These are phyloP conservation scores for Colletotrichum brevisporum DNA, from an alignment of 2,329 filamentous ascomycete species.

Conservation along the genomic window DNA sequence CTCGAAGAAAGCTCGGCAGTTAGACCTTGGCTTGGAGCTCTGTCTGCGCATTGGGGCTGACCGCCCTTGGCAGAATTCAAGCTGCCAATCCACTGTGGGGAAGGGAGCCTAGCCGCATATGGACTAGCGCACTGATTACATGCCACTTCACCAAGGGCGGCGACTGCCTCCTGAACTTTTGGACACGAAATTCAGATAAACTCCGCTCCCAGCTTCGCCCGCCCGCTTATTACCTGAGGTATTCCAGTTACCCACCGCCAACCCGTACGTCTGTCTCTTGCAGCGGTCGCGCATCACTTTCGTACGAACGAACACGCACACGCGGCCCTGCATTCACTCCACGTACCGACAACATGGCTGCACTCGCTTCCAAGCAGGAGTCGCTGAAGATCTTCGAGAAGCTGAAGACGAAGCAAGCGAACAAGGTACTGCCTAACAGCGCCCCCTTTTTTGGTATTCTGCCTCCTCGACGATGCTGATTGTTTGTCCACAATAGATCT, in stretches of 20 bases:
- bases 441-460: slow-evolving; percentile 28
- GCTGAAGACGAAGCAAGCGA: slow-evolving; percentile 92
- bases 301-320: not conserved
- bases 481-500: slow-evolving; percentile 73
- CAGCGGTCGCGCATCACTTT: slow-evolving; percentile 19
- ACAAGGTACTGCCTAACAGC: slow-evolving; percentile 77
- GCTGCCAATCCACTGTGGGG: slow-evolving; percentile 38
- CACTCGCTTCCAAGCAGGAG: slow-evolving; percentile 89
- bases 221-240: slow-evolving; percentile 27
- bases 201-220: slow-evolving; percentile 31
- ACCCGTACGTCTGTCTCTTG: slow-evolving; percentile 13
- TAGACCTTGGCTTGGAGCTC: slow-evolving; percentile 28
- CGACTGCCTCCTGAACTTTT: slow-evolving; percentile 42
- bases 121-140: slow-evolving; percentile 36
- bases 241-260: slow-evolving; percentile 20
- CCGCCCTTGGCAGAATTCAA: slow-evolving; percentile 56
- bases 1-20: slow-evolving; percentile 25
- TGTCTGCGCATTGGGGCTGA: slow-evolving; percentile 43
- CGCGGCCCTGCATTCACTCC: slow-evolving; percentile 6
- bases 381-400: slow-evolving; percentile 99
- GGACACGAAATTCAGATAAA: slow-evolving; percentile 41
- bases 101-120: not conserved
- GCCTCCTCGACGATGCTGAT: slow-evolving; percentile 41
- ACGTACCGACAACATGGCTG: slow-evolving; percentile 67
- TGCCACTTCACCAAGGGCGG: slow-evolving; percentile 42